phyloP scores from a whole-genome alignment of 192 early-diverging fungal species.

The Ramicandelaber brevisporus region DNA sequence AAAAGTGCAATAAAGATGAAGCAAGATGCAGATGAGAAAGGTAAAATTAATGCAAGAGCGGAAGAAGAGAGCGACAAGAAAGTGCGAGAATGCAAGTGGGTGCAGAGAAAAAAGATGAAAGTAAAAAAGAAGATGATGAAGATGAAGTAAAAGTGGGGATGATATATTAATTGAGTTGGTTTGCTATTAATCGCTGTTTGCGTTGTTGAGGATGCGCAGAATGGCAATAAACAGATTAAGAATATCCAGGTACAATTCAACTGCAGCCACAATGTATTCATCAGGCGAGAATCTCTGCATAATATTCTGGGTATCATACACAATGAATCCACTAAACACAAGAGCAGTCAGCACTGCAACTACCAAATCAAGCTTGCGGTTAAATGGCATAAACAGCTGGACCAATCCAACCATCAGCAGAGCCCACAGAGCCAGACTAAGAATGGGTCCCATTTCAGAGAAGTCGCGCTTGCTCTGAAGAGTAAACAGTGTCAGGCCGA shows the following conservation, averaged over 20 bases:
- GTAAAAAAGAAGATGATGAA: too few relatives aligned
- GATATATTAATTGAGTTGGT: too few relatives aligned
- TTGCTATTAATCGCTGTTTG: too few relatives aligned
- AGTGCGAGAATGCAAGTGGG: too few relatives aligned
- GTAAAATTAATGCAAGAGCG: too few relatives aligned
- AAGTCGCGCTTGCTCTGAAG: conserved; percentile 51
- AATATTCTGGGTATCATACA: conserved; percentile 45
- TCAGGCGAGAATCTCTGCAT: conserved; percentile 44
- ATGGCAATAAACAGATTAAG: conserved; percentile 53
- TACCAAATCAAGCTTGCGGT: conserved; percentile 19
- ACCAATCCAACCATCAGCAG: conserved; percentile 33
- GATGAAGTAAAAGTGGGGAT: too few relatives aligned
- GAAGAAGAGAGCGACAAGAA: too few relatives aligned
- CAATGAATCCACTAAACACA: conserved; percentile 53
- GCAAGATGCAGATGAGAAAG: too few relatives aligned
- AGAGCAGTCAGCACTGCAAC: conserved; percentile 28
- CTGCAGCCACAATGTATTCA: conserved; percentile 35
- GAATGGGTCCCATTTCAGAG: conserved; percentile 25
- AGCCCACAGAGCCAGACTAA: conserved; percentile 31
- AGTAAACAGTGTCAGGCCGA: conserved; percentile 49
- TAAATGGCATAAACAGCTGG: conserved; percentile 46
- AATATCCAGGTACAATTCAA: conserved; percentile 46
- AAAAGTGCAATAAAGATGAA: too few relatives aligned
- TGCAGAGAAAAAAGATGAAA: too few relatives aligned
- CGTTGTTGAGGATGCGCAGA: conserved; percentile 27